Evolutionary conservation across 2,329 filamentous ascomycete genomes (phyloP).

Genomic region (Calycina marina): DNA sequence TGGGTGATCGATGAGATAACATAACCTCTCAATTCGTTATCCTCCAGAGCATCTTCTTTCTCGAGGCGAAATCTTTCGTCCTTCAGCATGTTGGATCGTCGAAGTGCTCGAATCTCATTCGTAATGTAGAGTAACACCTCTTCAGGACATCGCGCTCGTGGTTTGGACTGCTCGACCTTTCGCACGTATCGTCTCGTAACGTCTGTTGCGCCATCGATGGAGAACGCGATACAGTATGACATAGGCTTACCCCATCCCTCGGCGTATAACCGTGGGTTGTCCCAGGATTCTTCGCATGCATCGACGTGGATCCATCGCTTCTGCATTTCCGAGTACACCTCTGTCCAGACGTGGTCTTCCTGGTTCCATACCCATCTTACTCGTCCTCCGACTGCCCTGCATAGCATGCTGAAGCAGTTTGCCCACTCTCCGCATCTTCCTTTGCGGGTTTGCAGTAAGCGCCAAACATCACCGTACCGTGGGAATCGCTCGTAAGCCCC

Average conservation of each 20-base stretch:
- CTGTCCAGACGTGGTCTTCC: constrained; percentile 95
- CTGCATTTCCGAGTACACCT: constrained; percentile 89
- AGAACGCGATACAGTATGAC: constrained; percentile 94
- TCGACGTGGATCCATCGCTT: constrained; percentile 96
- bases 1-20: constrained; percentile 61
- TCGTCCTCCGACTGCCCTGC: constrained; percentile 76
- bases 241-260: constrained; percentile 96
- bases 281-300: constrained; percentile 87
- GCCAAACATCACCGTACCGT: constrained; percentile 89
- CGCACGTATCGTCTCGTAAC: constrained; percentile 56
- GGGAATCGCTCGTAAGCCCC: constrained; percentile 77
- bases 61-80: constrained; percentile 69
- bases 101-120: constrained; percentile 76
- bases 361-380: constrained; percentile 98
- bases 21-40: constrained; percentile 59
- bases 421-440: constrained; percentile 93
- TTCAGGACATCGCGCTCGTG: constrained; percentile 69
- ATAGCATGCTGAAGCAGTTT: constrained; percentile 98
- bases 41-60: constrained; percentile 65
- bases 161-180: constrained; percentile 55
- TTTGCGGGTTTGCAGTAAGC: constrained; percentile 69
- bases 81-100: constrained; percentile 73
- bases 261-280: constrained; percentile 80
- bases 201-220: constrained; percentile 64
- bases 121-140: constrained; percentile 84